Percentiles rank a stretch among this genome's conserved stretches.
phyloP scores from a whole-genome alignment of 78 protist species.

The Emiliania huxleyi region DNA sequence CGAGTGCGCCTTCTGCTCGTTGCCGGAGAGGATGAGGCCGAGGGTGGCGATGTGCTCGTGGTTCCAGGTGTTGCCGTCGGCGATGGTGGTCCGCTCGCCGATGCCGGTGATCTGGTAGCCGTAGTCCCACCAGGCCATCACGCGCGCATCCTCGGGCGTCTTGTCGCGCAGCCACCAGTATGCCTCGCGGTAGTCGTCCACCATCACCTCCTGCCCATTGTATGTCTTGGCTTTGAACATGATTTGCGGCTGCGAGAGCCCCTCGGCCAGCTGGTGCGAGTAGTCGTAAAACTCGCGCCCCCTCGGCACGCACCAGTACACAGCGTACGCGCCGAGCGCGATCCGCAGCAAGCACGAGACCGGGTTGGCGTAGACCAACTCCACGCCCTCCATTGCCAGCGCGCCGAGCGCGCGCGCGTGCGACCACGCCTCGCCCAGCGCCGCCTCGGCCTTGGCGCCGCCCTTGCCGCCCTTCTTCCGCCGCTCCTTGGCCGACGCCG shows the following conservation, averaged over 20 bases:
- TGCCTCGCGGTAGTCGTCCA: constrained; percentile 34
- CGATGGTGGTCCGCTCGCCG: constrained; percentile 30
- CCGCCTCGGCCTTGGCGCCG: neutral
- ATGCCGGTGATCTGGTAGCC: constrained; percentile 33
- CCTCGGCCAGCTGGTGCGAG: neutral
- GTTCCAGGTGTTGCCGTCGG: constrained; percentile 63
- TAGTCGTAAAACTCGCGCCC: neutral
- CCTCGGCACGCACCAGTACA: neutral
- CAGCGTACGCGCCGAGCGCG: neutral
- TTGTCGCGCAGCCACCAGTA: constrained; percentile 49
- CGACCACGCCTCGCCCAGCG: too few species aligned
- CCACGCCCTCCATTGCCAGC: too few species aligned
- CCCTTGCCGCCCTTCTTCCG: neutral
- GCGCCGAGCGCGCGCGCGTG: too few species aligned
- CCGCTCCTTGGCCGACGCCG: neutral
- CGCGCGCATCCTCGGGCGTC: constrained; percentile 56
- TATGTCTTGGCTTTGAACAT: neutral
- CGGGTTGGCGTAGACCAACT: neutral
- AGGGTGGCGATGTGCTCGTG: constrained; percentile 54
- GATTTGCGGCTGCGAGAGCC: constrained; percentile 19
- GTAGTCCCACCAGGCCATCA: constrained; percentile 61
- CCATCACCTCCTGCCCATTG: neutral
- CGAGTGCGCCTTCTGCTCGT: constrained; percentile 1
- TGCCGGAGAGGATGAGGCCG: constrained; percentile 4
- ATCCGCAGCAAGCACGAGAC: neutral